Base-by-base conservation (phyloP, 1,139 yeast genomes). In the Kodamaea plutei region DNA sequence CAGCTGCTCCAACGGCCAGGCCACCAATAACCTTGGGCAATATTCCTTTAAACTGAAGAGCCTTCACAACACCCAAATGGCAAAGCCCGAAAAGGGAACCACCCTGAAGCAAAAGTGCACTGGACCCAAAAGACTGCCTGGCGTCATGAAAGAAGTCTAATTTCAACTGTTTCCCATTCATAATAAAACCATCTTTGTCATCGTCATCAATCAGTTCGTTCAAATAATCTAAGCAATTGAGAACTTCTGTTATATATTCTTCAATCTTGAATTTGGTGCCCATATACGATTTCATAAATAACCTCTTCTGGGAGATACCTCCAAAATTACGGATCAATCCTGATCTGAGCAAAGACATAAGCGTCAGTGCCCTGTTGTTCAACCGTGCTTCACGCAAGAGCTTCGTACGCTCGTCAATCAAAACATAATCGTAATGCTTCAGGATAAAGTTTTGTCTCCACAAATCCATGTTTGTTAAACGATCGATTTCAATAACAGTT, bases 11-110 rank as follows among this genome's bases (percentile, higher is more conserved):
- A 35, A 87, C 87, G 0, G 96, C 93, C 38, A 91, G 83, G 0
- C 97, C 97, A n/a, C 93, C 84, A 22, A 91, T 76, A 4, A 91
- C 84, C 29, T 83, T 61, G 0, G 98, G 98, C 30, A 89, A 62
- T 22, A 89, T 59, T 0, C 87, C 81, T 39, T 82, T 79, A 42
- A 73, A 71, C 40, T 81, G 75, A 13, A 91, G 61, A 0, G 93
- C 91, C 42, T 83, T 83, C 6, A 89, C 84, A 2, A 89, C 95
- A 2, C 98, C 98, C 29, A 91, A 56, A 54, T 91, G 98, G 49
- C 95, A 88, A 39, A 91, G 64, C 0, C 97, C 97, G 60, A 89
- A 91, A 16, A 91, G 61, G 0, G 96, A 84, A 1, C 97, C 97
- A 17, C 98, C 97, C 56, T 91, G 96, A 18, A 91, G 63, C 20